Evolutionary conservation across 306 rosid species (phyloP).

Genomic region (Amphicarpaea edgeworthii): DNA sequence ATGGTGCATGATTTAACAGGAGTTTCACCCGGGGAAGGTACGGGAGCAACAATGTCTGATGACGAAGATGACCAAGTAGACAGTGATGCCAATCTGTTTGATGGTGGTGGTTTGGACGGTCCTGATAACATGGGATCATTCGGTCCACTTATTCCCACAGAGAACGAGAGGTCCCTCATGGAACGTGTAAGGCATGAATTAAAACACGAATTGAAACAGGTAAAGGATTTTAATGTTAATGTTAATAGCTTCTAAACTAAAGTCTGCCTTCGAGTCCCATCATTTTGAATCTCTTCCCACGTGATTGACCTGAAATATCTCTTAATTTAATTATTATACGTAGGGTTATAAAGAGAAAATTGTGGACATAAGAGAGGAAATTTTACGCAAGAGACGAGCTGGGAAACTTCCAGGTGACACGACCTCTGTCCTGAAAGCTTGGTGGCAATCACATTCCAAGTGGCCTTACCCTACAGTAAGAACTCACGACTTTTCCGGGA

Average conservation of each 20-base stretch:
- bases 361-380: slow-evolving; percentile 96
- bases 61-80: slow-evolving; percentile 93
- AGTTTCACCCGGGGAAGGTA: slow-evolving; percentile 96
- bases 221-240: slow-evolving; percentile 43
- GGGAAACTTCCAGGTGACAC: slow-evolving; percentile 99
- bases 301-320: neutral
- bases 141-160: slow-evolving; percentile 98
- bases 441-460: slow-evolving; percentile 98
- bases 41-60: slow-evolving; percentile 99
- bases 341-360: slow-evolving; percentile 97
- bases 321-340: slow-evolving; percentile 3
- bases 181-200: slow-evolving; percentile 97
- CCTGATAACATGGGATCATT: slow-evolving; percentile 91
- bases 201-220: slow-evolving; percentile 95
- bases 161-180: slow-evolving; percentile 96
- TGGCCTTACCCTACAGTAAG: slow-evolving; percentile 99
- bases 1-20: slow-evolving; percentile 61
- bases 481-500: neutral
- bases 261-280: slow-evolving; percentile 13
- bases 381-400: slow-evolving; percentile 97
- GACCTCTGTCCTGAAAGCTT: slow-evolving; percentile 89
- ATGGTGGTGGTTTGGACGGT: slow-evolving; percentile 83
- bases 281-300: slow-evolving; percentile 31
- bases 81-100: slow-evolving; percentile 84
- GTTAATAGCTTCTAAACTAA: slow-evolving; percentile 2